Conservation (phyloP, 2,329 filamentous ascomycete genomes). For the Lasiodiplodia theobromae region DNA sequence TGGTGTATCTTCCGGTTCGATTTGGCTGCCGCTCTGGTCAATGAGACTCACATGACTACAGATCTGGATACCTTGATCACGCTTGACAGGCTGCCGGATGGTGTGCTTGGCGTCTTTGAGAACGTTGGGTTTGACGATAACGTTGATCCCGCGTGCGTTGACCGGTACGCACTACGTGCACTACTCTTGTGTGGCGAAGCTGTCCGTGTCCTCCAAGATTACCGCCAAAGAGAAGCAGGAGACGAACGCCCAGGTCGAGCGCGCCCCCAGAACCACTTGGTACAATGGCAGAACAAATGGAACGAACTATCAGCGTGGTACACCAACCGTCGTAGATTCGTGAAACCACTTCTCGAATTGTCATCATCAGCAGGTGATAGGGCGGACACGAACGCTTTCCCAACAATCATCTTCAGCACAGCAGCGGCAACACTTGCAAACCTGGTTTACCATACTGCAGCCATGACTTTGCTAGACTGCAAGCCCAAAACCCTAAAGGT, state of each 20-base stretch:
- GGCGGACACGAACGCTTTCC: slow-evolving; percentile 37
- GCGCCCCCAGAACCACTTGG: slow-evolving; percentile 35
- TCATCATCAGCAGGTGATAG: slow-evolving; percentile 32
- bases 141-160: background rate
- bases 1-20: slow-evolving; percentile 17
- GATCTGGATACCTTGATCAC: background rate
- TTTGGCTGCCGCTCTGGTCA: slow-evolving; percentile 11
- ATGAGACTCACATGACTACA: slow-evolving; percentile 5
- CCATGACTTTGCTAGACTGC: slow-evolving; percentile 60
- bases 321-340: slow-evolving; percentile 34
- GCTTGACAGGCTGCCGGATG: background rate
- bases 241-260: slow-evolving; percentile 29
- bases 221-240: slow-evolving; percentile 4
- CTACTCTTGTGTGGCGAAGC: slow-evolving; percentile 7
- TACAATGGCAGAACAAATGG: slow-evolving; percentile 36
- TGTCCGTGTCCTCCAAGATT: slow-evolving; percentile 6
- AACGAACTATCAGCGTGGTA: slow-evolving; percentile 36
- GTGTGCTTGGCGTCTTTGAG: background rate
- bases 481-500: slow-evolving; percentile 55
- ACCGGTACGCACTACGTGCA: slow-evolving; percentile 7
- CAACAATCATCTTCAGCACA: slow-evolving; percentile 56
- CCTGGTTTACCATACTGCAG: slow-evolving; percentile 64
- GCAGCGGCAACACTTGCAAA: slow-evolving; percentile 56
- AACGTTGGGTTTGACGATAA: background rate
- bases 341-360: slow-evolving; percentile 44